Evolutionary conservation across 345 rosid genomes (phyloP).

Genomic region (Eucalyptus cloeziana): DNA sequence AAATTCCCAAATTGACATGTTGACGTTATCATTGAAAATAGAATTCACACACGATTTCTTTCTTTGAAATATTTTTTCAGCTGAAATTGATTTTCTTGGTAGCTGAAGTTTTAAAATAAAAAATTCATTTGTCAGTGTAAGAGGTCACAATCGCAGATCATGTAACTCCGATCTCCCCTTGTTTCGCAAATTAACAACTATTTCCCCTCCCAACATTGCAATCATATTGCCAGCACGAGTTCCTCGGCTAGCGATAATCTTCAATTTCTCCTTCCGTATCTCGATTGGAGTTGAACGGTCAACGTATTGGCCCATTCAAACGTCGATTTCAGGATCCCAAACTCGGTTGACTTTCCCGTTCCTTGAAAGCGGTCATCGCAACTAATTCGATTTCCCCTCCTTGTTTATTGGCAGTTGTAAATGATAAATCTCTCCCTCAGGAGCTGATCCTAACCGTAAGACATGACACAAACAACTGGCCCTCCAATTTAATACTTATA

Average conservation of each 20-base stretch:
- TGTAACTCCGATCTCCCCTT: background rate
- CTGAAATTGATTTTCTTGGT: background rate
- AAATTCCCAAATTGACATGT: background rate
- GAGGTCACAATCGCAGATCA: background rate
- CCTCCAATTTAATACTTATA: background rate
- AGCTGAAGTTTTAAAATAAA: background rate
- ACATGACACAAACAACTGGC: background rate
- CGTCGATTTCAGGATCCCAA: background rate
- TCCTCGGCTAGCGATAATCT: background rate
- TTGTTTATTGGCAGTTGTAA: background rate
- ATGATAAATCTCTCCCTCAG: background rate
- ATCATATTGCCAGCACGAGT: background rate
- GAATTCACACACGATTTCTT: background rate
- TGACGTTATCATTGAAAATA: background rate
- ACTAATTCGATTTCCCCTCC: background rate
- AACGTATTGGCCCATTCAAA: background rate
- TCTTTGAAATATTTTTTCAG: background rate
- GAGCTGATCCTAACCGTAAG: background rate
- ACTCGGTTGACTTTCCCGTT: background rate
- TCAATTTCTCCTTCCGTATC: background rate
- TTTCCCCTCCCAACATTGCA: background rate
- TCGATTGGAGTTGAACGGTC: background rate
- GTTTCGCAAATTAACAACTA: background rate
- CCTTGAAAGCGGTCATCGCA: background rate
- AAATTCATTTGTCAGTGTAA: background rate